Conservation (phyloP, 208 protist species). For the Acanthamoeba castellanii region DNA sequence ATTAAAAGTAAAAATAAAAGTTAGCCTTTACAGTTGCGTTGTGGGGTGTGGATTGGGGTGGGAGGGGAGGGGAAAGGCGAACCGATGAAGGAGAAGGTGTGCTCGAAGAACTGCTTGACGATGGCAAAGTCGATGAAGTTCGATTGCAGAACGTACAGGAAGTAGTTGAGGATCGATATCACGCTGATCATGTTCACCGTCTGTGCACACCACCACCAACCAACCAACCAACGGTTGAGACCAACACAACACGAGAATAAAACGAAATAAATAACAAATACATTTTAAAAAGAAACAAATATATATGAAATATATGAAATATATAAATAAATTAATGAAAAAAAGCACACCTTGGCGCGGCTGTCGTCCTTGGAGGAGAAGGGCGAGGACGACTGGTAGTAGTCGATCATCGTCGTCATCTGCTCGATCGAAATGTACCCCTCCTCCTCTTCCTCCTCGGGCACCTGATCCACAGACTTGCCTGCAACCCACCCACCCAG, state of each 20-base stretch:
- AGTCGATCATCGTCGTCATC: constrained; percentile 59
- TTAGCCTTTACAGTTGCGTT: too few species aligned
- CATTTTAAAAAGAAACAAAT: too few species aligned
- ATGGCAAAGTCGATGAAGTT: constrained; percentile 66
- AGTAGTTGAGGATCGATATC: constrained; percentile 63
- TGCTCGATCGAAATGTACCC: constrained; percentile 51
- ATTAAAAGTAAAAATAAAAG: background rate
- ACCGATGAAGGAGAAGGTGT: constrained; percentile 70
- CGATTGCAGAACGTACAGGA: constrained; percentile 32
- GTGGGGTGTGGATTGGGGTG: too few species aligned
- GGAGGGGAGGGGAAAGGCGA: background rate
- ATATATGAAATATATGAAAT: too few species aligned
- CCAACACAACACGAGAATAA: background rate
- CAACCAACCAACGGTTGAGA: background rate
- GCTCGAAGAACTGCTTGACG: constrained; percentile 72
- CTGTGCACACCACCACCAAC: background rate
- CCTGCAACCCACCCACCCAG: background rate
- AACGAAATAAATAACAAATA: too few species aligned
- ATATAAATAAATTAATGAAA: background rate
- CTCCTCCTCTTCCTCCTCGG: constrained; percentile 45
- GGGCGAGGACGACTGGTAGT: constrained; percentile 41
- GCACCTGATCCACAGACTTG: background rate
- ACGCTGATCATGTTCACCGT: constrained; percentile 66
- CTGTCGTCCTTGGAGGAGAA: constrained; percentile 58
- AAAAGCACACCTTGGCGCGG: constrained; percentile 4